phyloP scores from a whole-genome alignment of 257 asterid genomes.

The Pogostemon cablin region DNA sequence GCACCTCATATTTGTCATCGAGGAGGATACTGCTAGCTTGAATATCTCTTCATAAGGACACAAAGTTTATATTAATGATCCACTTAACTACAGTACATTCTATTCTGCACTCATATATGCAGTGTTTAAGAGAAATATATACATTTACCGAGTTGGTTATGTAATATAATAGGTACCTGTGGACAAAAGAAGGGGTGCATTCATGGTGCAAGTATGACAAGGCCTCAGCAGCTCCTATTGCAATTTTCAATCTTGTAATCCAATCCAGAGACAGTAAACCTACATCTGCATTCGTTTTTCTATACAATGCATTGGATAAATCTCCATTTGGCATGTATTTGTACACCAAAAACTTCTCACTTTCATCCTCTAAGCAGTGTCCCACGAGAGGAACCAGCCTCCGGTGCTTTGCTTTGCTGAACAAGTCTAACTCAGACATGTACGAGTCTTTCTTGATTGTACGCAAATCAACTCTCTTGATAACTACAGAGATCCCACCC shows the following conservation, averaged over 20 bases:
- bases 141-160: not conserved
- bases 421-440: constrained; percentile 54
- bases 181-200: constrained; percentile 71
- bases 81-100: not conserved
- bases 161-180: constrained; percentile 47
- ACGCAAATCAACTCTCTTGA: constrained; percentile 59
- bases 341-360: constrained; percentile 61
- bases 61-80: constrained; percentile 14
- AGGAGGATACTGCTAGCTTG: constrained; percentile 87
- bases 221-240: constrained; percentile 77
- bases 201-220: constrained; percentile 70
- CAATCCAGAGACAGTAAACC: constrained; percentile 72
- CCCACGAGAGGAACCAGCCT: constrained; percentile 71
- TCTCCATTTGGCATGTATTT: constrained; percentile 67
- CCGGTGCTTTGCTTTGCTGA: constrained; percentile 45
- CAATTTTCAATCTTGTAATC: constrained; percentile 79
- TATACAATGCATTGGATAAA: constrained; percentile 54
- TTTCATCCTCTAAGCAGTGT: constrained; percentile 62
- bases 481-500: constrained; percentile 47
- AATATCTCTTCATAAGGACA: constrained; percentile 57
- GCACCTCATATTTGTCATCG: constrained; percentile 72
- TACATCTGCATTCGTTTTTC: constrained; percentile 37
- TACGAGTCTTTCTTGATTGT: constrained; percentile 40
- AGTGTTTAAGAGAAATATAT: not conserved
- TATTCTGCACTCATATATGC: not conserved